Evolutionary conservation across 768 basidiomycete genomes (phyloP).

Genomic region (Guyanaporus albipodus): DNA sequence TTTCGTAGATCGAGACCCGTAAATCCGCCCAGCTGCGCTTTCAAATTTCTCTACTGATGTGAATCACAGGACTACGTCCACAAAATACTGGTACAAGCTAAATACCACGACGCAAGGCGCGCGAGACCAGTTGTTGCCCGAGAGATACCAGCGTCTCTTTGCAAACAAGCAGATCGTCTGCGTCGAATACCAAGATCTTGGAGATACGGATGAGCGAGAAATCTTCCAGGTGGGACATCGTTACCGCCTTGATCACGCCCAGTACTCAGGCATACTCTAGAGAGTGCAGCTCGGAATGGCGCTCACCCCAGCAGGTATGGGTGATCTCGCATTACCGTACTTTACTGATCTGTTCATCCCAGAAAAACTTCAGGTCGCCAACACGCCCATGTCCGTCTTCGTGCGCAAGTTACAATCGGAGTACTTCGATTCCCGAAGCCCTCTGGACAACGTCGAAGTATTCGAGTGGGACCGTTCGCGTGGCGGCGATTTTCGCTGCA

Average conservation of each 20-base stretch:
- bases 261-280: conserved; percentile 31
- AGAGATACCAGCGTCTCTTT: conserved; percentile 55
- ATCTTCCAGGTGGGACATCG: conserved; percentile 60
- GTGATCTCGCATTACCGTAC: neutral
- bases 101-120: conserved; percentile 1
- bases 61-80: conserved; percentile 20
- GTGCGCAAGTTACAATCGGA: conserved; percentile 51
- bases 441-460: conserved; percentile 31
- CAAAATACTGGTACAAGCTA: conserved; percentile 52
- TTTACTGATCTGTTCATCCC: neutral
- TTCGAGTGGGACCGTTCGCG: conserved; percentile 50
- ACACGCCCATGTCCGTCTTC: conserved; percentile 52
- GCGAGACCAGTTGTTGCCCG: conserved; percentile 43
- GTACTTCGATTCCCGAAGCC: conserved; percentile 40
- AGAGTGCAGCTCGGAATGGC: conserved; percentile 79
- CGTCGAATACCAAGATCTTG: conserved; percentile 67
- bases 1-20: conserved; percentile 44
- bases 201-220: conserved; percentile 56
- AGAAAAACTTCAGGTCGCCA: conserved; percentile 70
- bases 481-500: conserved; percentile 55
- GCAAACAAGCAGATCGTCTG: conserved; percentile 76
- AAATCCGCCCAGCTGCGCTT: conserved; percentile 14
- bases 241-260: neutral
- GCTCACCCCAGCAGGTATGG: conserved; percentile 60
- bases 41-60: neutral